Conservation (phyloP, 805 yeast genomes). For the Jamesozyma lodderae region DNA sequence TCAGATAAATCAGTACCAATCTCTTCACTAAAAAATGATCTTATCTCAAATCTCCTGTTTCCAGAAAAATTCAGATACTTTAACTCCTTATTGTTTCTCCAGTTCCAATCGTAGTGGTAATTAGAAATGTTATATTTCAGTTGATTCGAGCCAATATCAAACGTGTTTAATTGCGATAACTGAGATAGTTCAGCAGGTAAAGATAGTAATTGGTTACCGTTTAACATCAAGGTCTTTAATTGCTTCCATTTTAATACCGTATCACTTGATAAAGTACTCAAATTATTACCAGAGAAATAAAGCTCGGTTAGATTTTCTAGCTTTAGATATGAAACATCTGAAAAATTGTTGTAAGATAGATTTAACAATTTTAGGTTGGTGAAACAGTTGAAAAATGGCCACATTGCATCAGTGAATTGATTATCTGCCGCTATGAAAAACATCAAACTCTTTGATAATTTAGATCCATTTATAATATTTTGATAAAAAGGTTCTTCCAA, state of each 20-base stretch:
- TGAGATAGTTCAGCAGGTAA: conserved; percentile 83
- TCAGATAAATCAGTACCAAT: conserved; percentile 43
- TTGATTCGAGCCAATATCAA: conserved; percentile 88
- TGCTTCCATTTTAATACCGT: conserved; percentile 55
- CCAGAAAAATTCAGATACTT: conserved; percentile 85
- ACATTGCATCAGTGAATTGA: conserved; percentile 66
- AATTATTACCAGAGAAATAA: conserved; percentile 73
- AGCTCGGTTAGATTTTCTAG: conserved; percentile 51
- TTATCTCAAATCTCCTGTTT: conserved; percentile 83
- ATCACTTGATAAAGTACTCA: conserved; percentile 76
- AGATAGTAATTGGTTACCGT: conserved; percentile 77
- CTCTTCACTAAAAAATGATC: conserved; percentile 42
- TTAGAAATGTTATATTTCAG: conserved; percentile 87
- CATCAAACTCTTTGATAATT: conserved; percentile 42
- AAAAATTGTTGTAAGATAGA: conserved; percentile 72
- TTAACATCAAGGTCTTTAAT: conserved; percentile 56
- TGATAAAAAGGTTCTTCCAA: conserved; percentile 34
- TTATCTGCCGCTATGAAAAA: conserved; percentile 72
- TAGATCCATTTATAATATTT: conserved; percentile 31
- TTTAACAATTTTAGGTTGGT: conserved; percentile 54
- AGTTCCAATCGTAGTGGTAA: conserved; percentile 96
- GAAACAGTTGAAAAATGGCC: conserved; percentile 56
- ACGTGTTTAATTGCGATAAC: conserved; percentile 49
- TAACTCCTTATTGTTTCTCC: conserved; percentile 76
- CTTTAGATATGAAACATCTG: conserved; percentile 74